Evolutionary conservation across 2,329 filamentous ascomycete genomes (phyloP), one percentile per base, ranked within the genome.

Genomic region (Penicillium digitatum): DNA sequence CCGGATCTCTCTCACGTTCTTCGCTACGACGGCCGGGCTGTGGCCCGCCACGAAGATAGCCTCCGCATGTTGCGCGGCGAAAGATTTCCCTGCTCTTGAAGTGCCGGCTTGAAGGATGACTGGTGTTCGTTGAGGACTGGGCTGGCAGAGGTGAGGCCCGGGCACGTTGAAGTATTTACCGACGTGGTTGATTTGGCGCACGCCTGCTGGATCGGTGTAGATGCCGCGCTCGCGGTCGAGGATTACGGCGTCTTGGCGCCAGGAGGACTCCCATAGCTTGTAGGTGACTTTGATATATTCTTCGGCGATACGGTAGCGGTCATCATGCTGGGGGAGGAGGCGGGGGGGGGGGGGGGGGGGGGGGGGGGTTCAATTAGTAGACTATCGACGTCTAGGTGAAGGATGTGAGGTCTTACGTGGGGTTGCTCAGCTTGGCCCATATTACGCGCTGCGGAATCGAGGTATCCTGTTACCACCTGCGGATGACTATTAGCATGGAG

Each of bases 81-180:
- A 89, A 0, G 73, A 70, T 68, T 86, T 87, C 2, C 86, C 87
- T 0, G 85, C 79, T 47, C 79, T 81, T 0, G 83, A 87, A 0
- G 86, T 87, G 0, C 87, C 87, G 0, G 87, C 87, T 68, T 90
- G 87, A 3, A 89, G 77, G 5, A 89, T 79, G 2, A 89, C 76
- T 0, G 87, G 87, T 1, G 86, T 88, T 3, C 87, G 75, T 62
- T 90, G 87, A 0, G 85, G 86, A 46, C 80, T 81, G 0, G 86
- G 86, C 48, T 87, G 80, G 53, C 82, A 84, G 60, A 88, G 79
- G 59, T 88, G 84, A 24, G 85, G 85, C 0, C 86, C 85, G 0
- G 84, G 83, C 0, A 88, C 83, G 0, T 70, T 77, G 72, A 83
- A 88, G 69, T 82, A 84, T 65, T 84, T 83, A 3, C 85, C 86